Conservation (phyloP, 2,329 filamentous ascomycete species). For the Aureobasidium melanogenum region DNA sequence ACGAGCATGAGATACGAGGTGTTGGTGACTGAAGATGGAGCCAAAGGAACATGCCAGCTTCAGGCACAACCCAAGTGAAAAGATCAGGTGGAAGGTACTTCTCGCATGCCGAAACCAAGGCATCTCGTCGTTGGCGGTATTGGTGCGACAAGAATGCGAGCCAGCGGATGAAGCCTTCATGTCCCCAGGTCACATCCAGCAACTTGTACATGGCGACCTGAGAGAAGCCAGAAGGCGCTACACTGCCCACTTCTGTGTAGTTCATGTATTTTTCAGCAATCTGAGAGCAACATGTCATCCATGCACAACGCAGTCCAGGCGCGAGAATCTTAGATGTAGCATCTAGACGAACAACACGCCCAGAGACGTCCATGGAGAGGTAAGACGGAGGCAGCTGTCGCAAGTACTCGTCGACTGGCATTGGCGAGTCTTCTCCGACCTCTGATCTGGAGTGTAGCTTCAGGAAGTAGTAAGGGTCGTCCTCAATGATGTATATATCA, state of each 20-base stretch:
- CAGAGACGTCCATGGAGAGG: conserved; percentile 26
- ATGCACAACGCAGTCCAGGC: conserved; percentile 25
- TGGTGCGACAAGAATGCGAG: conserved; percentile 18
- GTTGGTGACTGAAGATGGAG: conserved; percentile 10
- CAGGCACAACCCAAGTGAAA: conserved; percentile 19
- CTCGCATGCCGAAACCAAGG: conserved; percentile 22
- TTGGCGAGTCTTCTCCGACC: neutral
- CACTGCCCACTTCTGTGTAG: conserved; percentile 19
- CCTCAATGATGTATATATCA: conserved; percentile 24
- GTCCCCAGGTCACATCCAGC: conserved; percentile 26
- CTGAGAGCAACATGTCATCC: conserved; percentile 23
- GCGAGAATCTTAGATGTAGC: conserved; percentile 26
- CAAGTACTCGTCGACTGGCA: neutral
- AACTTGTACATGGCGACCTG: conserved; percentile 26
- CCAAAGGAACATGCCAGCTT: conserved; percentile 23
- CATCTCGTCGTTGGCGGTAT: conserved; percentile 20
- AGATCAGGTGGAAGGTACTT: conserved; percentile 18
- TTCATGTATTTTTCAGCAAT: conserved; percentile 22
- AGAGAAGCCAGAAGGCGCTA: conserved; percentile 20
- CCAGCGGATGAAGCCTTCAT: conserved; percentile 24
- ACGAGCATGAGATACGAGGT: neutral
- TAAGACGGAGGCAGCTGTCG: conserved; percentile 20
- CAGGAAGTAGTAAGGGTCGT: conserved; percentile 26
- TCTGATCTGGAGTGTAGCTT: conserved; percentile 11
- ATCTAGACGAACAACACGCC: conserved; percentile 26